Evolutionary conservation across 2,329 filamentous ascomycete genomes (phyloP).

Genomic region (Emergomyces orientalis): DNA sequence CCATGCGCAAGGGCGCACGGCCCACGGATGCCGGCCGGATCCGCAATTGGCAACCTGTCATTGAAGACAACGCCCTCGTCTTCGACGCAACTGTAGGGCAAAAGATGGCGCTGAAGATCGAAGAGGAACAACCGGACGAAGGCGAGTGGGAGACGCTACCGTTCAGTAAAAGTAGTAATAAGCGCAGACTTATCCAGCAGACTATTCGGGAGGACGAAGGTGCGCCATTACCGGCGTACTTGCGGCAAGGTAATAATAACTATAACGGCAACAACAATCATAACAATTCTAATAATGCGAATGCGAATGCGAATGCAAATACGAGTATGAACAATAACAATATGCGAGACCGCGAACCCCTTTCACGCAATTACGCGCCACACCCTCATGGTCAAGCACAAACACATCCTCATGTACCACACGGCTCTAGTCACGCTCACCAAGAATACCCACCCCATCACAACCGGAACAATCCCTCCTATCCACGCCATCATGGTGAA

Average conservation of each 20-base stretch:
- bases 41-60: constrained; percentile 69
- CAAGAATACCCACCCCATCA: constrained; percentile 13
- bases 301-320: not conserved
- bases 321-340: not conserved
- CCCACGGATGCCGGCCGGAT: constrained; percentile 76
- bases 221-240: constrained; percentile 24
- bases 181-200: constrained; percentile 41
- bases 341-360: constrained; percentile 15
- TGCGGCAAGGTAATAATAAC: constrained; percentile 19
- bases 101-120: constrained; percentile 73
- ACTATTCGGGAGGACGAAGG: constrained; percentile 48
- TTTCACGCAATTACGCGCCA: constrained; percentile 19
- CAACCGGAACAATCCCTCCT: not conserved
- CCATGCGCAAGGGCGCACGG: constrained; percentile 62
- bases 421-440: constrained; percentile 6
- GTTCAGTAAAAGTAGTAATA: constrained; percentile 48
- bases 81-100: constrained; percentile 82
- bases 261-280: not conserved
- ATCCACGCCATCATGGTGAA: not conserved
- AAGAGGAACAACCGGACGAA: constrained; percentile 57
- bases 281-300: not conserved
- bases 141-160: constrained; percentile 54
- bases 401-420: constrained; percentile 8
- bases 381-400: constrained; percentile 17
- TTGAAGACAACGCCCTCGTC: constrained; percentile 58